These are phyloP conservation scores for Cnidoscolus chayamansa DNA, from an alignment of 441 rosid genomes.

Conservation along the genomic window DNA sequence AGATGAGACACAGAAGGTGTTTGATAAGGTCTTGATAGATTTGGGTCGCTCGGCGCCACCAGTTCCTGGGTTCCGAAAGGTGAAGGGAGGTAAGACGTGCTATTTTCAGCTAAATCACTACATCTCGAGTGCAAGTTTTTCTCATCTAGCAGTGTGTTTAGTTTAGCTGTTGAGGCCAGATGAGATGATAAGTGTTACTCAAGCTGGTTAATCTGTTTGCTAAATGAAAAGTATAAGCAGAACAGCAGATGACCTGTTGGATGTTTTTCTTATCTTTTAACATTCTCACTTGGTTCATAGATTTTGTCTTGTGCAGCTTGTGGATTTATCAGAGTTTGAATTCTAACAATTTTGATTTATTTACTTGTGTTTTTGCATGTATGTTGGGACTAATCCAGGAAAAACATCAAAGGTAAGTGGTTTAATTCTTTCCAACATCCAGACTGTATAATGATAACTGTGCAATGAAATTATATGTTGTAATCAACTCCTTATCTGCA, in stretches of 20 bases:
- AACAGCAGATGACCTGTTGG: neutral
- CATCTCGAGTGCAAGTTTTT: too few species aligned
- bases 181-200: too few species aligned
- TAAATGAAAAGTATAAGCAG: too few species aligned
- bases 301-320: constrained; percentile 20
- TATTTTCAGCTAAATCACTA: too few species aligned
- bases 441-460: neutral
- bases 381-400: constrained; percentile 40
- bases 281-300: constrained; percentile 5
- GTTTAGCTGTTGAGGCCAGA: too few species aligned
- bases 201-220: too few species aligned
- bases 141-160: too few species aligned
- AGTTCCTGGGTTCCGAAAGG: constrained; percentile 56
- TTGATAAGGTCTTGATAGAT: constrained; percentile 41
- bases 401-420: constrained; percentile 52
- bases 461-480: neutral
- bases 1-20: constrained; percentile 45
- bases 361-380: constrained; percentile 23
- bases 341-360: constrained; percentile 21
- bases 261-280: neutral
- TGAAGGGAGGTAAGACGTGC: constrained; percentile 50
- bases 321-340: constrained; percentile 11
- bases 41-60: constrained; percentile 57
- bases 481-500: neutral
- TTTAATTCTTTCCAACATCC: neutral